phyloP scores from a whole-genome alignment of 768 basidiomycete species.

The Royoungia palumana region DNA sequence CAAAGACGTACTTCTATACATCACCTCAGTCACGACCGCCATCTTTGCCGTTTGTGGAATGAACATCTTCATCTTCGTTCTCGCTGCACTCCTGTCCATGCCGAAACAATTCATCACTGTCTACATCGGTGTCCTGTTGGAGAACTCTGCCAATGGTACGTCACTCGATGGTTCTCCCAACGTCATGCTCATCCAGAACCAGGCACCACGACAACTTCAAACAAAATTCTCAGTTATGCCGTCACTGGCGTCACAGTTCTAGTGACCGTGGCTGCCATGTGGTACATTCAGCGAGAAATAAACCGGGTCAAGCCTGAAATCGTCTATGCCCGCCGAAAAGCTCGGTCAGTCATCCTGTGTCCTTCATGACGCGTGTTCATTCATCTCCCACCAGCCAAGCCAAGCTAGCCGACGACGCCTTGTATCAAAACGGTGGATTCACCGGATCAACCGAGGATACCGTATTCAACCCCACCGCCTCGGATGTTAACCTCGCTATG shows the following conservation, averaged over 20 bases:
- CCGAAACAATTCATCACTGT: conserved; percentile 93
- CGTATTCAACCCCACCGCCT: conserved; percentile 36
- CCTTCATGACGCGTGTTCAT: not conserved
- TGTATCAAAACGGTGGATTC: conserved; percentile 30
- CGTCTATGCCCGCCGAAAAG: conserved; percentile 70
- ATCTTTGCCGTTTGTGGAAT: conserved; percentile 90
- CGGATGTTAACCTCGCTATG: conserved; percentile 41
- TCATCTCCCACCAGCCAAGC: conserved; percentile 43
- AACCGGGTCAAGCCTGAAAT: conserved; percentile 61
- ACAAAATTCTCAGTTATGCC: conserved; percentile 63
- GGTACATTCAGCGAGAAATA: conserved; percentile 79
- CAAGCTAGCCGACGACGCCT: conserved; percentile 39
- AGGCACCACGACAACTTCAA: conserved; percentile 35
- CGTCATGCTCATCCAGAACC: conserved; percentile 3
- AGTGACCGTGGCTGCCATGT: conserved; percentile 74
- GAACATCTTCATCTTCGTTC: conserved; percentile 68
- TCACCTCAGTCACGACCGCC: conserved; percentile 72
- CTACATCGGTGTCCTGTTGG: conserved; percentile 82
- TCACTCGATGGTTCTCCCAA: not conserved
- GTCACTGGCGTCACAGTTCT: conserved; percentile 67
- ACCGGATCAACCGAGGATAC: conserved; percentile 31
- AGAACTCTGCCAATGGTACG: conserved; percentile 38
- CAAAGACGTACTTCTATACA: not conserved
- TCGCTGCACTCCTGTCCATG: conserved; percentile 78
- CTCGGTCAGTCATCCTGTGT: conserved; percentile 42